phyloP scores from a whole-genome alignment of 495 filamentous ascomycete species.

The Chaetomium cochliodes region DNA sequence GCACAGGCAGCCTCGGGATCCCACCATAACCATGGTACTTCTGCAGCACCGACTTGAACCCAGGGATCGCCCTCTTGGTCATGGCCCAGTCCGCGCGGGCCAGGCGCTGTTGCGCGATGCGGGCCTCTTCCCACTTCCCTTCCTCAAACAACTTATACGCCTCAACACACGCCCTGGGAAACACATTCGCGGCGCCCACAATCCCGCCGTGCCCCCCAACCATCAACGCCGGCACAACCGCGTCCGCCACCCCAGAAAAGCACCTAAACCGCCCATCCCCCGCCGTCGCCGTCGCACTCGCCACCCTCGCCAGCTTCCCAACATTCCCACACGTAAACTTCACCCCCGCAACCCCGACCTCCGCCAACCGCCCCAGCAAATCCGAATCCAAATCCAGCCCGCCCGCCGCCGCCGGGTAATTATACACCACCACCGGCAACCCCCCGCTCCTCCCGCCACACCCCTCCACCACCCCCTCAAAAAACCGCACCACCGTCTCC shows the following conservation, averaged over 20 bases:
- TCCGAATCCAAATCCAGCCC: conserved; percentile 7
- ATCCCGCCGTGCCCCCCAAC: not conserved
- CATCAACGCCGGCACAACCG: conserved; percentile 1
- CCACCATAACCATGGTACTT: conserved; percentile 7
- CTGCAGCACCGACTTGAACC: conserved; percentile 6
- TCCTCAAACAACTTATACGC: not conserved
- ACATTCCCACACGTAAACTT: conserved; percentile 14
- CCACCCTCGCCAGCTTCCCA: conserved; percentile 6
- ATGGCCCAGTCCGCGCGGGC: conserved; percentile 8
- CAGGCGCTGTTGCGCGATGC: not conserved
- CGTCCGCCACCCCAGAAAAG: not conserved
- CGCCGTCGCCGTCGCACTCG: not conserved
- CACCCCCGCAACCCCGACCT: not conserved
- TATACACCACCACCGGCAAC: conserved; percentile 6
- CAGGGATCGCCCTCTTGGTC: conserved; percentile 8
- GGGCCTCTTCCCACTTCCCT: conserved; percentile 1
- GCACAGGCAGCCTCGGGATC: conserved; percentile 10
- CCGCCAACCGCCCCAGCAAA: conserved; percentile 1
- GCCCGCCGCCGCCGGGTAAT: conserved; percentile 6
- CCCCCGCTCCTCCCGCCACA: not conserved
- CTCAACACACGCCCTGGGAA: conserved; percentile 1
- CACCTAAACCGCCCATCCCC: not conserved
- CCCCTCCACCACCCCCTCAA: not conserved
- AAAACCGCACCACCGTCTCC: not conserved
- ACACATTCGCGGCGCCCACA: conserved; percentile 9